Base-by-base conservation (phyloP, 2,329 filamentous ascomycete species). In the Paecilomyces sp. region DNA sequence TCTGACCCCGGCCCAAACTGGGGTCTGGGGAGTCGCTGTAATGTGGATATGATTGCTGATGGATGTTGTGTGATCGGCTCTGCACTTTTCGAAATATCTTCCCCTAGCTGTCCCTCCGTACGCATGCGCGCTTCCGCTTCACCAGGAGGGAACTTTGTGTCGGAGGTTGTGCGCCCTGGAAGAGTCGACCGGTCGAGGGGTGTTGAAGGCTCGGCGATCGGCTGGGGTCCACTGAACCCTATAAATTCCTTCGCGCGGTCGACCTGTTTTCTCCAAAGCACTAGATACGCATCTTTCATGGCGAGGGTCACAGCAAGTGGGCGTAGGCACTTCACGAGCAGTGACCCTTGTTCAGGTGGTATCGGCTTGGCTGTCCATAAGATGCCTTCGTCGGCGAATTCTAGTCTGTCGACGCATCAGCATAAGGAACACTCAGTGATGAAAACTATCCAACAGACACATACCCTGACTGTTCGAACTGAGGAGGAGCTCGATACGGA, bases 391-490 rank as follows among this genome's bases (percentile, higher is more conserved):
- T 67, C 65, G 7, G 60, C 60, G 28, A 74, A 63, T 60, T 71
- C 65, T 30, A 75, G 41, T 6, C 72, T 75, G 51, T 53, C 22
- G 55, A 54, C 41, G 11, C 33, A 68, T 28, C 51, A 53, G n/a
- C n/a, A 25, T 53, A 28, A 9, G 24, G 28, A 15, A 7, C 11
- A 7, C 50, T 22, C 3, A 15, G 41, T 18, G 18, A 18, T 11
- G 41, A 47, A 22, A n/a, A 7, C 12, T 56, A 34, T 57, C 54
- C 41, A 57, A 59, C 63, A 31, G 12, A 33, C 8, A 67, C 78
- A 64, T 80, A 88, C 86, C 85, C 86, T 55, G 80, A 81, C 60
- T 84, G 80, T 61, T 81, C 77, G 59, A 84, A 86, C 58, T 79
- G 80, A 4, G 86, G 85, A 1, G 87, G 85, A 51, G 86, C 83